Evolutionary conservation across 331 rosid species (phyloP).

Genomic region (Pyracantha coccinea): DNA sequence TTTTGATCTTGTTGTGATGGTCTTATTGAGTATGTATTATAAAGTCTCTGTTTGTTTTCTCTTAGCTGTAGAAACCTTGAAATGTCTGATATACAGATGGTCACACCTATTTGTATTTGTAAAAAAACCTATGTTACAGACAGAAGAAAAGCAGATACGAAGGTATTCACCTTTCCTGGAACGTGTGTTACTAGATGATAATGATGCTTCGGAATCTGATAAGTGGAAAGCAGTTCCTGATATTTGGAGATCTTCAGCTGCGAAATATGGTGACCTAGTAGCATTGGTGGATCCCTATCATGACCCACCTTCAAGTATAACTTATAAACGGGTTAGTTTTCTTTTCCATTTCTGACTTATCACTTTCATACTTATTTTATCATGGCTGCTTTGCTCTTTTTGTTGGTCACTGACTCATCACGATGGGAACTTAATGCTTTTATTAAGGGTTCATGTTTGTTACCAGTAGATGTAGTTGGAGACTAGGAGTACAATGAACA

Average conservation of each 20-base stretch:
- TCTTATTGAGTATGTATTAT: not conserved
- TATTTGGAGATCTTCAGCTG: constrained; percentile 82
- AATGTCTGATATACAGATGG: not conserved
- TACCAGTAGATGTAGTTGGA: not conserved
- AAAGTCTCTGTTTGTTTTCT: not conserved
- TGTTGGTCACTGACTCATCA: not conserved
- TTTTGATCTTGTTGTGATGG: not conserved
- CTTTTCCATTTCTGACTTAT: not conserved
- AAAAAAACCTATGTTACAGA: constrained; percentile 24
- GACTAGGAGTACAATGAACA: not conserved
- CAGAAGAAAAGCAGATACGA: constrained; percentile 36
- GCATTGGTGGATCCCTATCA: constrained; percentile 82
- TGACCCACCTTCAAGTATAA: constrained; percentile 73
- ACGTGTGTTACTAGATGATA: constrained; percentile 38
- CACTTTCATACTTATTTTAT: not conserved
- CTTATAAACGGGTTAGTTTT: constrained; percentile 66
- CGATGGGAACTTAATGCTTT: not conserved
- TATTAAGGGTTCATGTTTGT: not conserved
- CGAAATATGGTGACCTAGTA: constrained; percentile 68
- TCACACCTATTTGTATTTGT: not conserved
- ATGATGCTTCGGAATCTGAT: constrained; percentile 30
- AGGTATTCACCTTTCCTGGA: constrained; percentile 70
- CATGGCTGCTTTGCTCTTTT: not conserved
- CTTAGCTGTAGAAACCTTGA: not conserved
- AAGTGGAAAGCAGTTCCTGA: constrained; percentile 96